Base-by-base conservation (phyloP, 2,329 filamentous ascomycete species). In the Catunica adiposa region DNA sequence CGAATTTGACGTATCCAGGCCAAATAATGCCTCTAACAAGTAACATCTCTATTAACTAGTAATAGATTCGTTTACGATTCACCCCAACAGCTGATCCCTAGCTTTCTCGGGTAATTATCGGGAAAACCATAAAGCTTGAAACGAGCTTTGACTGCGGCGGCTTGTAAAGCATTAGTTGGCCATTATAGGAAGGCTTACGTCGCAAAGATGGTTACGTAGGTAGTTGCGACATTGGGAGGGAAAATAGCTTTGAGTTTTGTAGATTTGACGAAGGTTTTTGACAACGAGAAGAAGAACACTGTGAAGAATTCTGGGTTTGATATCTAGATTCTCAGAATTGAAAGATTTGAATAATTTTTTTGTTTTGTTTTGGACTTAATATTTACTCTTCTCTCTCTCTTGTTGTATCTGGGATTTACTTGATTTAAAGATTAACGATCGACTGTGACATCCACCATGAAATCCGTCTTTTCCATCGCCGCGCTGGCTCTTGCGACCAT, bases 401-500 rank as follows among this genome's bases (percentile, higher is more conserved):
- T 52, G 11, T 15, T 38, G 29, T 38, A n/a, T 22, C n/a, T n/a
- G n/a, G 38, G 17, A 38, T 55, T 61, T 56, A 38, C 54, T n/a
- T 56, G 42, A 51, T 54, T 57, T 48, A 57, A 56, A 53, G 47
- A 50, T 38, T n/a, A 17, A 50, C 57, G 60, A 42, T 22, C 38
- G 53, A 54, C 66, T 5, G 5, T 34, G 29, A 34, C 29, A 34
- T 5, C 17, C 54, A 80, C 66, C 62, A 92, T 94, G 87, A 78
- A 80, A 77, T 85, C 83, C 73, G 70, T 84, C 66, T 69, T 84
- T 70, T 83, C 83, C 63, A 75, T 86, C 65, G 71, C 88, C 61
- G 69, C 87, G 59, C 71, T 89, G 64, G 73, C 80, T 61, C 74
- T 86, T 60, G 71, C 79, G 60, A 76, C 82, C 64, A 72, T 80